Base-by-base conservation (phyloP, 139 green algal species). In the Diplosphaera chodatii region DNA sequence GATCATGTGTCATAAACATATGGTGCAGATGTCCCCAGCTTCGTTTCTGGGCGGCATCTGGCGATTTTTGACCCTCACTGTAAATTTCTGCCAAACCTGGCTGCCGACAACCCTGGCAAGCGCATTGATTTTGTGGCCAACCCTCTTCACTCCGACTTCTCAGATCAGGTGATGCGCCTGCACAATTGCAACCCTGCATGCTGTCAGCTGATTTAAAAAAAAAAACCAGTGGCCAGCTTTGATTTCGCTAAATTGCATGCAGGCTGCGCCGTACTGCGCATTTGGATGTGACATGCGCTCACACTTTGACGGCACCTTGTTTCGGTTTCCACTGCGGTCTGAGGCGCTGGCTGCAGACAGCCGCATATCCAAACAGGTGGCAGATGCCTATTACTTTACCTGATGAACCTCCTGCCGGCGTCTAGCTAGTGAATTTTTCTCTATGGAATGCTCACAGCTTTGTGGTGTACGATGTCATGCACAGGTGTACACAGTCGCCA, bases 11-110 rank as follows among this genome's bases (percentile, higher is more conserved):
- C n/a, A n/a, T n/a, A n/a, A n/a, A n/a, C n/a, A n/a, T 59, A 18
- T 48, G 48, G 13, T 18, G 48, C 48, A 59, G 89, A 95, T 41
- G 40, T 93, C 25, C 87, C 87, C 25, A 81, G 64, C 32, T 94
- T 95, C 69, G 77, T 94, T 5, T 86, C 73, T 4, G 82, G 80
- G 0, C 56, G 70, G 2, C 69, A 91, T 62, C 56, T 91, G 21
- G 83, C 88, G 20, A 85, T 90, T 8, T 93, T 95, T 76, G 89
- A 95, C 73, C 89, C 89, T 0, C 84, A 91, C 72, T 89, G 80
- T 67, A 75, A 34, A 16, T 71, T 37, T 4, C 41, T 84, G 28
- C 67, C 76, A 8, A 68, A 55, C 20, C 63, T 78, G 10, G 63
- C 55, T 27, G 56, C 80, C 16, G 66, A 76, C 27, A 86, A 86